phyloP scores from a whole-genome alignment of 352 stramenopile species.

The Pythium periplocum region DNA sequence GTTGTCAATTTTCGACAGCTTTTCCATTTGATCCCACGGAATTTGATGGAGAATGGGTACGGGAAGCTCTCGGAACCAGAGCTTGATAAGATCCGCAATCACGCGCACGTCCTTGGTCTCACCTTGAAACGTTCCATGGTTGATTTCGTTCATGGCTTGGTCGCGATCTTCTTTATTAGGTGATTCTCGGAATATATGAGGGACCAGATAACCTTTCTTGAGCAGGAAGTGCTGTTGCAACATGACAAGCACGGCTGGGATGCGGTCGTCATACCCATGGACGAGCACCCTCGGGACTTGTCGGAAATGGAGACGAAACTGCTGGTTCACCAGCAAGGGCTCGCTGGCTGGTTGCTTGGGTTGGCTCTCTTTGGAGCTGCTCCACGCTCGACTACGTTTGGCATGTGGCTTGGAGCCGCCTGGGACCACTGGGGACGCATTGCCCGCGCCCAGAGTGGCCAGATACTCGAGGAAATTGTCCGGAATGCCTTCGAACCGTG shows the following conservation, averaged over 20 bases:
- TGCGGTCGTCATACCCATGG: conserved; percentile 60
- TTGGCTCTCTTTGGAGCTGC: conserved; percentile 14
- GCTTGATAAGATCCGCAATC: conserved; percentile 85
- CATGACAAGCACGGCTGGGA: conserved; percentile 85
- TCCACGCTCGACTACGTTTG: conserved; percentile 23
- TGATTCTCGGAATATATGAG: conserved; percentile 87
- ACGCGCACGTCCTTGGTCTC: conserved; percentile 72
- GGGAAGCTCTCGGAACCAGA: conserved; percentile 86
- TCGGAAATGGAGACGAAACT: conserved; percentile 77
- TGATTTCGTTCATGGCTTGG: conserved; percentile 78
- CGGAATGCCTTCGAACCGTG: conserved; percentile 81
- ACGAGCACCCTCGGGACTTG: conserved; percentile 66
- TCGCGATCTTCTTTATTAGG: conserved; percentile 84
- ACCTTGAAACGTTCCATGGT: conserved; percentile 67
- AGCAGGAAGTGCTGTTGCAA: conserved; percentile 74
- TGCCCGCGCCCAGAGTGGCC: conserved; percentile 16
- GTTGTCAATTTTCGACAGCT: conserved; percentile 25
- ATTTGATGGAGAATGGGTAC: conserved; percentile 81
- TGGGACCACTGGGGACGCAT: background rate
- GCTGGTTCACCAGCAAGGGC: conserved; percentile 70
- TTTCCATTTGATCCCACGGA: conserved; percentile 60
- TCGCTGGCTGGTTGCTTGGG: conserved; percentile 21
- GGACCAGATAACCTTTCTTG: conserved; percentile 53
- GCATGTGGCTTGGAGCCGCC: conserved; percentile 16
- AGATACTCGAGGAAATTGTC: conserved; percentile 77